A percentile compares a stretch with the other conserved stretches of the same genome.
phyloP scores from a whole-genome alignment of 2,329 filamentous ascomycete genomes.

The Botrytis medusae region DNA sequence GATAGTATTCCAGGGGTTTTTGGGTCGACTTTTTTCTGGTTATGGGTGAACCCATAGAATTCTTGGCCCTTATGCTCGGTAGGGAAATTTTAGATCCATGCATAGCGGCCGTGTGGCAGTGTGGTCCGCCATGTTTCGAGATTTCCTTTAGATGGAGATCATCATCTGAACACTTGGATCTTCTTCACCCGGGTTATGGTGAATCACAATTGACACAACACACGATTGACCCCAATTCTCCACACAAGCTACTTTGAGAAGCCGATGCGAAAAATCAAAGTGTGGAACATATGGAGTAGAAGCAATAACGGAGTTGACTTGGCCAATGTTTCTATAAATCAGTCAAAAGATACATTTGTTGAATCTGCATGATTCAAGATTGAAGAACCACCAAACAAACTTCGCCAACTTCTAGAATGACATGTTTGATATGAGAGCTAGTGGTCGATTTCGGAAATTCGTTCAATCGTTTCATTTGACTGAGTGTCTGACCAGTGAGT shows the following conservation, averaged over 20 bases:
- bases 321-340: constrained; percentile 5
- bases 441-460: constrained; percentile 20
- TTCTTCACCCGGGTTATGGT: constrained; percentile 32
- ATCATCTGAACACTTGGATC: constrained; percentile 39
- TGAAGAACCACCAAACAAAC: constrained; percentile 11
- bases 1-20: constrained; percentile 35
- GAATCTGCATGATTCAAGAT: constrained; percentile 7
- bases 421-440: constrained; percentile 15
- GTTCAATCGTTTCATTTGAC: constrained; percentile 30
- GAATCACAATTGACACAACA: constrained; percentile 36
- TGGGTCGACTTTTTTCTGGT: constrained; percentile 29
- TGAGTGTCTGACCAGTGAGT: constrained; percentile 32
- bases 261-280: constrained; percentile 14
- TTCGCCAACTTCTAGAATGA: constrained; percentile 17
- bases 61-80: constrained; percentile 26
- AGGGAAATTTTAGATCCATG: constrained; percentile 28
- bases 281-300: constrained; percentile 16
- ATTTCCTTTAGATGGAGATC: constrained; percentile 31
- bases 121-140: constrained; percentile 32
- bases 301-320: constrained; percentile 15
- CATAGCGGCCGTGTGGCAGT: constrained; percentile 29
- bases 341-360: constrained; percentile 16
- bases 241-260: constrained; percentile 20
- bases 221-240: constrained; percentile 21
- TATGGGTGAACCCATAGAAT: constrained; percentile 31